Evolutionary conservation across 2,329 filamentous ascomycete genomes (phyloP), one percentile per base, ranked within the genome.

Genomic region (Monilinia fructicola): DNA sequence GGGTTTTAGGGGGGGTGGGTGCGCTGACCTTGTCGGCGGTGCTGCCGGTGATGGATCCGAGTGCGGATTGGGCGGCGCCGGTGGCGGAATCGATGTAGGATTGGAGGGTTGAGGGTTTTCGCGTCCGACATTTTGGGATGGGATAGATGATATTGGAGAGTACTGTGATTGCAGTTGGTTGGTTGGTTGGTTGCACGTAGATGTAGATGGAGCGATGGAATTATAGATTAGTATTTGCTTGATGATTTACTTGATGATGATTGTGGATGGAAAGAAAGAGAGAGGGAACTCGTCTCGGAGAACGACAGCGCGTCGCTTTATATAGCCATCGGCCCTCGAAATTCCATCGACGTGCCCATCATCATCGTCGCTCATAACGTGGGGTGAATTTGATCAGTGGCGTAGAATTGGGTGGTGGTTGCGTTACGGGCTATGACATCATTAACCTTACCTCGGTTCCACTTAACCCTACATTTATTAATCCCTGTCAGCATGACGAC

Each of bases 31-130:
- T 65, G 74, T 94, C 88, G 69, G 82, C 82, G 2, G 83, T 82
- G 81, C 80, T 92, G 73, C 92, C 93, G 12, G 90, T 93, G 66
- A 96, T 69, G 69, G 81, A 84, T 70, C 92, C 91, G 60, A 95
- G 73, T 60, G 84, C 87, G 69, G 84, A 89, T 79, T 96, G 92
- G 63, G 88, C 85, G 65, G 87, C 82, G 72, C 91, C 91, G 48
- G 87, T 84, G 74, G 90, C 90, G 18, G 85, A 85, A 83, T 93
- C 89, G 73, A 91, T 76, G 80, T 88, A 89, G 67, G 91, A 90
- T 83, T 94, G 86, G 75, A 93, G 84, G 70, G 93, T 95, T 70
- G 92, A 96, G 44, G 77, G 76, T 64, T 83, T 76, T 76, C 83
- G n/a, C 82, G 80, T 82, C 79, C 75, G 82, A 79, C 82, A 83